A percentile compares a stretch with the other conserved stretches of the same genome.
phyloP scores from a whole-genome alignment of 2,329 filamentous ascomycete genomes.

The Cadophora malorum region DNA sequence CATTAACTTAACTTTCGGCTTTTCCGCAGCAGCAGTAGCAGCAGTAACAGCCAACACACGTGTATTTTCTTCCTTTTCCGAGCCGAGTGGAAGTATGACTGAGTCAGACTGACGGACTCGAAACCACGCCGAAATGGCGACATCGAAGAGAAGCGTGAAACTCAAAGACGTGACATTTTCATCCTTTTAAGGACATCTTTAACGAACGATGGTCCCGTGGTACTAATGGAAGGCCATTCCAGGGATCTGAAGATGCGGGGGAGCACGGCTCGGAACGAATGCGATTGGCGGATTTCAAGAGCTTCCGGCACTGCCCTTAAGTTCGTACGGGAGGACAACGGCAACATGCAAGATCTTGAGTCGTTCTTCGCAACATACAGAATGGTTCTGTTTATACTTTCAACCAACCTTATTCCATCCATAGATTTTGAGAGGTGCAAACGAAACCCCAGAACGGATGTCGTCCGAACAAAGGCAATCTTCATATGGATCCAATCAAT shows the following conservation, averaged over 20 bases:
- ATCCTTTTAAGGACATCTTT: neutral
- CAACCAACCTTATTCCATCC: neutral
- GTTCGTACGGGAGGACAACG: neutral
- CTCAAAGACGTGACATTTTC: neutral
- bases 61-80: too few relatives aligned
- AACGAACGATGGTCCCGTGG: neutral
- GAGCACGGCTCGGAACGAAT: neutral
- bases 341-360: neutral
- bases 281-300: slow-evolving; percentile 15
- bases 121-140: too few relatives aligned
- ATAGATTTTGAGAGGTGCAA: too few relatives aligned
- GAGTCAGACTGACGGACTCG: too few relatives aligned
- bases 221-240: neutral
- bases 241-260: neutral
- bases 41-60: too few relatives aligned
- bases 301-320: neutral
- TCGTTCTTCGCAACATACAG: neutral
- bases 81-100: too few relatives aligned
- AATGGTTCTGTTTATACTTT: neutral
- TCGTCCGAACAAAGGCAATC: neutral
- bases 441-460: neutral
- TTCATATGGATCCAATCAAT: neutral
- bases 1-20: too few relatives aligned
- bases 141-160: too few relatives aligned
- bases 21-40: too few relatives aligned